These are phyloP conservation scores for Agaricus bisporus DNA, from an alignment of 768 basidiomycete genomes.

Conservation along the genomic window DNA sequence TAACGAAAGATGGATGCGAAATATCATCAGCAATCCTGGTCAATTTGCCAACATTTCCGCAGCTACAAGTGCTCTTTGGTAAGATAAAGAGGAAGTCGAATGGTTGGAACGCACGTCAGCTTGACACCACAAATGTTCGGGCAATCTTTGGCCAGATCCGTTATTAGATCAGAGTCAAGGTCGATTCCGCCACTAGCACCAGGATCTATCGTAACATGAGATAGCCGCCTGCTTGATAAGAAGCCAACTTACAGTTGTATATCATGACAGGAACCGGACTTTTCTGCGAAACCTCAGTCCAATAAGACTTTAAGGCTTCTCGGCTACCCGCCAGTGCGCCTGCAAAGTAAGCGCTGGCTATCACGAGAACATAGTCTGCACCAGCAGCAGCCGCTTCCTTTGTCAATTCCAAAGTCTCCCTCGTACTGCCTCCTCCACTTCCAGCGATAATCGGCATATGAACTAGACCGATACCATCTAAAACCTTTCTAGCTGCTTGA, in stretches of 20 bases:
- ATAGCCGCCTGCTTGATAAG: neutral
- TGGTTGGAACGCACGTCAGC: slow-evolving; percentile 58
- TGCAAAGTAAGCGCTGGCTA: slow-evolving; percentile 83
- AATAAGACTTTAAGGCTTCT: slow-evolving; percentile 74
- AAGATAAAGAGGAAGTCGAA: neutral
- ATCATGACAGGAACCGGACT: slow-evolving; percentile 85
- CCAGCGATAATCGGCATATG: slow-evolving; percentile 72
- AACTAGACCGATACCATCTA: slow-evolving; percentile 59
- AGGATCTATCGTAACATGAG: slow-evolving; percentile 49
- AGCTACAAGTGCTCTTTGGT: slow-evolving; percentile 36
- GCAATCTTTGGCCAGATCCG: slow-evolving; percentile 68
- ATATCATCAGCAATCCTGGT: slow-evolving; percentile 74
- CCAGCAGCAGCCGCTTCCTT: slow-evolving; percentile 78
- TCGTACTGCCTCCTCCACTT: slow-evolving; percentile 77
- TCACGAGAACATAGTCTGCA: slow-evolving; percentile 83
- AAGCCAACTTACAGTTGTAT: slow-evolving; percentile 63
- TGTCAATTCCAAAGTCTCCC: slow-evolving; percentile 72
- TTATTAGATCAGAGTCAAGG: slow-evolving; percentile 83
- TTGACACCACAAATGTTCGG: slow-evolving; percentile 85
- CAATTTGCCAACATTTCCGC: slow-evolving; percentile 89
- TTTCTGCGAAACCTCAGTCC: slow-evolving; percentile 66
- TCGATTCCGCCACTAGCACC: slow-evolving; percentile 87
- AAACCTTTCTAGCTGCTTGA: slow-evolving; percentile 57
- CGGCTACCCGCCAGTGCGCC: slow-evolving; percentile 58
- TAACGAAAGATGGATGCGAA: slow-evolving; percentile 47